Base-by-base conservation (phyloP, 139 green algal species). In the Coccomyxa sp. region DNA sequence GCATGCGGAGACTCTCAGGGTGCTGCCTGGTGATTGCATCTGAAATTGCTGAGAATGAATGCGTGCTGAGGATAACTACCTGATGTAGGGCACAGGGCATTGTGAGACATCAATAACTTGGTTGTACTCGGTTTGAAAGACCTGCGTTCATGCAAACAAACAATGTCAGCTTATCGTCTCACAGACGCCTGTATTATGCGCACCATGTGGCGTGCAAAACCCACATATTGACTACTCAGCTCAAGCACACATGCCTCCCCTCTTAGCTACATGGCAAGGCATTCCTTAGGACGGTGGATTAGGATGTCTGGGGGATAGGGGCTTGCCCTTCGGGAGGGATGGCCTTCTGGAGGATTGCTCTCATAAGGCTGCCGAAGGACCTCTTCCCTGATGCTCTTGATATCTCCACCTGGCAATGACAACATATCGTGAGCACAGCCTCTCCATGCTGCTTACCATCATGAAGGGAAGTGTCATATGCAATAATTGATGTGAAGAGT, bases 61-160 rank as follows among this genome's bases (percentile, higher is more conserved):
- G n/a, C n/a, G n/a, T n/a, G n/a, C n/a, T n/a, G n/a, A n/a, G n/a
- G n/a, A n/a, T n/a, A n/a, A n/a, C n/a, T n/a, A n/a, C n/a, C n/a
- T n/a, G n/a, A 98, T 83, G 78, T 96, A 92, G 22, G 75, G 75
- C 27, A 73, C 70, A 4, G 92, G 92, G 54, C 55, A 93, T 79
- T 24, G 18, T 40, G 29, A 76, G 55, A 90, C 87, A 39, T 84
- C 55, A 39, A 83, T 82, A 39, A 90, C 82, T 27, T 90, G 74
- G 41, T 38, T 69, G 76, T 91, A 91, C 77, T 91, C 87, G 4
- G 75, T 81, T 16, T 70, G 35, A 79, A 91, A 91, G 24, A 90
- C 75, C 75, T 79, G 14, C 50, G 1, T 31, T 64, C 5, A 64
- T 2, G 50, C 50, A 64, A 12, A 7, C 50, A 64, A 4, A 64